Conservation (phyloP, 2,329 filamentous ascomycete genomes). For the Tolypocladium guangdongense region DNA sequence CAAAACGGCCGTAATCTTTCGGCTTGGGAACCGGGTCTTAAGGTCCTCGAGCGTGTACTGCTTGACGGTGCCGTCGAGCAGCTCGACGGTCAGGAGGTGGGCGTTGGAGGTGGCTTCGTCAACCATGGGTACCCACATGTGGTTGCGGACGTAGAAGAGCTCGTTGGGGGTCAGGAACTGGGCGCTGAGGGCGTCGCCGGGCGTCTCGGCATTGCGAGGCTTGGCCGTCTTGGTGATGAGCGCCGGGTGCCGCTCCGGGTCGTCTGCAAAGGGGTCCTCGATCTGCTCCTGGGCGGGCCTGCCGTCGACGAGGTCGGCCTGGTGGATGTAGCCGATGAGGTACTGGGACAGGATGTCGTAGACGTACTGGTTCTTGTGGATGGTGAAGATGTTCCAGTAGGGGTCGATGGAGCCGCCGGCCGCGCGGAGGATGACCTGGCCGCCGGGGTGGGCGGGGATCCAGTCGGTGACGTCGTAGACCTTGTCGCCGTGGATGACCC, state of each 20-base stretch:
- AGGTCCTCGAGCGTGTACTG: slow-evolving; percentile 44
- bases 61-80: slow-evolving; percentile 40
- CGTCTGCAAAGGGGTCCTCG: slow-evolving; percentile 48
- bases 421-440: slow-evolving; percentile 56
- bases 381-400: slow-evolving; percentile 61
- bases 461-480: slow-evolving; percentile 65
- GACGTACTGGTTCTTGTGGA: slow-evolving; percentile 55
- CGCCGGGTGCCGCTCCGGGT: slow-evolving; percentile 39
- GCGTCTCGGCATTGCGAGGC: slow-evolving; percentile 53
- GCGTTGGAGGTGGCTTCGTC: slow-evolving; percentile 22
- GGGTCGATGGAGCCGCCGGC: slow-evolving; percentile 54
- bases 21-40: slow-evolving; percentile 36
- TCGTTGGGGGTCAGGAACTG: slow-evolving; percentile 44
- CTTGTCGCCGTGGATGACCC: slow-evolving; percentile 52
- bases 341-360: slow-evolving; percentile 55
- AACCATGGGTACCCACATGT: slow-evolving; percentile 50
- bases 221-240: slow-evolving; percentile 41
- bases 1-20: slow-evolving; percentile 42
- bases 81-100: slow-evolving; percentile 41
- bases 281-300: slow-evolving; percentile 39
- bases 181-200: slow-evolving; percentile 32
- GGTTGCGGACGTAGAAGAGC: slow-evolving; percentile 50
- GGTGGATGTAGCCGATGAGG: slow-evolving; percentile 49
- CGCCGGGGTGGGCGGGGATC: slow-evolving; percentile 54
- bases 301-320: slow-evolving; percentile 47